A percentile compares a stretch with the other conserved stretches of the same genome.
phyloP scores from a whole-genome alignment of 306 rosid species.

The Cicer bijugum region DNA sequence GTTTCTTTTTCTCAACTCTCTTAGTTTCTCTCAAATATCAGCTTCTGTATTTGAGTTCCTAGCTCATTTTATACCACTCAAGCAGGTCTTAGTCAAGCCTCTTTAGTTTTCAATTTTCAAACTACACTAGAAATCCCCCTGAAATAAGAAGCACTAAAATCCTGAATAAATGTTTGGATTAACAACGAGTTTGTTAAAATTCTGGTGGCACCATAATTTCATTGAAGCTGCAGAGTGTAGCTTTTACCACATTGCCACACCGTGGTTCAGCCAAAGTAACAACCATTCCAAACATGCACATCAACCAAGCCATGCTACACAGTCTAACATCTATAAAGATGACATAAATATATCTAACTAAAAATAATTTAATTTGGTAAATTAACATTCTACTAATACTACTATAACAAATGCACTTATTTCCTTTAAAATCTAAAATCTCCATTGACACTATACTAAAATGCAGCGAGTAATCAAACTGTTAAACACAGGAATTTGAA shows the following conservation, averaged over 20 bases:
- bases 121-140: slow-evolving; percentile 1
- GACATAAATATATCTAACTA: slow-evolving; percentile 1
- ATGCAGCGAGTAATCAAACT: not conserved
- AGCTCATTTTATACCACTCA: not conserved
- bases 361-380: not conserved
- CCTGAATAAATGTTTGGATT: not conserved
- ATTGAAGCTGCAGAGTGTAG: too few species aligned
- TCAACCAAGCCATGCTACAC: not conserved
- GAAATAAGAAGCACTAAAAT: not conserved
- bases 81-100: not conserved
- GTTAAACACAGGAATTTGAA: not conserved
- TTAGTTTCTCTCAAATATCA: not conserved
- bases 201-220: too few species aligned
- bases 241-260: too few species aligned
- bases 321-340: not conserved
- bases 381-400: slow-evolving; percentile 9
- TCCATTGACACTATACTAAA: not conserved
- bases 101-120: not conserved
- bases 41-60: not conserved
- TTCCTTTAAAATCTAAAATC: slow-evolving; percentile 6
- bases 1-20: not conserved
- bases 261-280: not conserved
- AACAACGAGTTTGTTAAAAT: too few species aligned
- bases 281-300: too few species aligned
- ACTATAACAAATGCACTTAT: slow-evolving; percentile 24